A percentile compares a stretch with the other conserved stretches of the same genome.
Evolutionary conservation across 331 rosid species (phyloP).

Genomic region (Telfairia occidentalis): DNA sequence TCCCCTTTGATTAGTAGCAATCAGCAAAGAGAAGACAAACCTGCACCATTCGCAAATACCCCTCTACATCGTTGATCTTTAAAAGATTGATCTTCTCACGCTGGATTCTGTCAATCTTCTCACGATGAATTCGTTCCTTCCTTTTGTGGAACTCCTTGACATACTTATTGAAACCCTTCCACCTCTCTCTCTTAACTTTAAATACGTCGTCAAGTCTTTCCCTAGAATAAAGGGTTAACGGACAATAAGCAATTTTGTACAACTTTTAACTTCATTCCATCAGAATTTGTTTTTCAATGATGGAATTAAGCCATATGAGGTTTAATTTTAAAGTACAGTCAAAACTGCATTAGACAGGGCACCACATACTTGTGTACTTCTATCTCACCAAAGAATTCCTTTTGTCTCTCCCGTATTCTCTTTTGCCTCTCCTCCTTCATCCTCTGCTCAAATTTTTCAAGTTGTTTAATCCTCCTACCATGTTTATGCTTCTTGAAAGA

Average conservation of each 20-base stretch:
- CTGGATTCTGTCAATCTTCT: constrained; percentile 94
- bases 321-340: not conserved
- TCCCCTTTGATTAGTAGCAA: constrained; percentile 10
- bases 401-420: constrained; percentile 94
- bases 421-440: constrained; percentile 99
- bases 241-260: constrained; percentile 7
- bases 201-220: constrained; percentile 87
- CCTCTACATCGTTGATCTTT: constrained; percentile 97
- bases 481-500: constrained; percentile 79
- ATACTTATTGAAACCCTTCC: constrained; percentile 87
- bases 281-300: not conserved
- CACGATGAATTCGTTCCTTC: constrained; percentile 96
- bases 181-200: constrained; percentile 80
- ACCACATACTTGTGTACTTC: constrained; percentile 92
- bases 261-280: not conserved
- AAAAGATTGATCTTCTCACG: constrained; percentile 96
- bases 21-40: constrained; percentile 28
- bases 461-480: constrained; percentile 90
- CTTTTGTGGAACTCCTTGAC: constrained; percentile 91
- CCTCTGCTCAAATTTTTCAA: constrained; percentile 87
- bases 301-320: not conserved
- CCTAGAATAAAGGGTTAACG: constrained; percentile 44
- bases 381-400: constrained; percentile 88
- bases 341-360: not conserved
- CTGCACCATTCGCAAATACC: constrained; percentile 99